Conservation (phyloP, 1,284 basidiomycete genomes). For the Fomitopsis pinicola region DNA sequence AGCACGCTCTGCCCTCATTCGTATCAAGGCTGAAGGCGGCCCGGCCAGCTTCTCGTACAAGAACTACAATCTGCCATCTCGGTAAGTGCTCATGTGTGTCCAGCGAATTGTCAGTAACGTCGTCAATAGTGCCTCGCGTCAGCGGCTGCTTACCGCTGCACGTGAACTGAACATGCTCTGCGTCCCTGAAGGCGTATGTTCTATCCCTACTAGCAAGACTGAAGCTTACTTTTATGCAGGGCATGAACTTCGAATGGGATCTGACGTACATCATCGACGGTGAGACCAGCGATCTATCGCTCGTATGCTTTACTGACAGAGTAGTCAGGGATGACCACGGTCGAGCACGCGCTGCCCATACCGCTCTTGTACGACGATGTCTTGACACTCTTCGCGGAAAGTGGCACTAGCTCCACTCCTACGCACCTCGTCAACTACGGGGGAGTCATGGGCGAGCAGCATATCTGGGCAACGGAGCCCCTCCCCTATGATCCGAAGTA, state of each 20-base stretch:
- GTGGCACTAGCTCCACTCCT: slow-evolving; percentile 69
- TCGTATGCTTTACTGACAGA: neutral
- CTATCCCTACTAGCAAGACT: neutral
- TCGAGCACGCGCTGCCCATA: slow-evolving; percentile 69
- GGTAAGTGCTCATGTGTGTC: slow-evolving; percentile 31
- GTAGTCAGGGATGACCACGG: slow-evolving; percentile 66
- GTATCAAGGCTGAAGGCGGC: slow-evolving; percentile 70
- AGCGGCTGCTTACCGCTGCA: slow-evolving; percentile 58
- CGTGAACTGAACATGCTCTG: slow-evolving; percentile 63
- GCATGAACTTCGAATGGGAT: slow-evolving; percentile 76
- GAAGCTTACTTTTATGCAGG: slow-evolving; percentile 27
- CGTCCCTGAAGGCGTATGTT: slow-evolving; percentile 59
- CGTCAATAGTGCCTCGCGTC: slow-evolving; percentile 48
- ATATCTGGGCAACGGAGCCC: slow-evolving; percentile 62
- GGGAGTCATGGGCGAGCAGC: slow-evolving; percentile 60
- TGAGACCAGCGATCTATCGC: slow-evolving; percentile 22
- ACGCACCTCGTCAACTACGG: slow-evolving; percentile 75
- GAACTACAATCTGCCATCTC: slow-evolving; percentile 67
- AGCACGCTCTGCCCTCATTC: slow-evolving; percentile 56
- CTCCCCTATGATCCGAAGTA: slow-evolving; percentile 65
- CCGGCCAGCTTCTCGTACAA: slow-evolving; percentile 69
- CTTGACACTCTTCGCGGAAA: slow-evolving; percentile 51
- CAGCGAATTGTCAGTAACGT: neutral
- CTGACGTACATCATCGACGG: slow-evolving; percentile 71
- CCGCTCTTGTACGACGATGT: slow-evolving; percentile 67